These are phyloP conservation scores for Boeremia exigua DNA, from an alignment of 2,329 filamentous ascomycete species.

Conservation along the genomic window DNA sequence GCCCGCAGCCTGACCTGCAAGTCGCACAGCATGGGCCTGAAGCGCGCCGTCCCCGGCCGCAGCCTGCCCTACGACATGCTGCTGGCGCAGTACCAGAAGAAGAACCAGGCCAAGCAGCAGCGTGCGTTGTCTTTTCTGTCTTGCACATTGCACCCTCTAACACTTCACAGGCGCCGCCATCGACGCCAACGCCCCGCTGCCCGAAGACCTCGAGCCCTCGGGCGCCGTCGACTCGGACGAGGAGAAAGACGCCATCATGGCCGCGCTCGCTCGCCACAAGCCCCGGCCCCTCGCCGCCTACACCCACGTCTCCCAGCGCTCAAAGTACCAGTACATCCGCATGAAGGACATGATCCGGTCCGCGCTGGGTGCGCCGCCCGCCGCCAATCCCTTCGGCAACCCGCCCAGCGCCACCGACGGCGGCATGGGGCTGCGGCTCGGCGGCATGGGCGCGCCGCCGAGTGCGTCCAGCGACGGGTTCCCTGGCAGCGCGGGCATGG, in stretches of 20 bases:
- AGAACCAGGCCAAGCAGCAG: slow-evolving; percentile 98
- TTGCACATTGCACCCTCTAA: not conserved
- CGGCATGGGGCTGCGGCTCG: slow-evolving; percentile 33
- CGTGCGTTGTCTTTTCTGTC: slow-evolving; percentile 70
- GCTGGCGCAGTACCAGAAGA: slow-evolving; percentile 74
- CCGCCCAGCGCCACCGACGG: slow-evolving; percentile 29
- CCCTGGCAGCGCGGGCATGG: slow-evolving; percentile 36
- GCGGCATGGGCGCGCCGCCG: slow-evolving; percentile 43
- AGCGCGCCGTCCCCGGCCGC: slow-evolving; percentile 83
- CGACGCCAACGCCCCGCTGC: slow-evolving; percentile 88
- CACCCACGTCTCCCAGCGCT: slow-evolving; percentile 56
- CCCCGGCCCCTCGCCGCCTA: slow-evolving; percentile 79
- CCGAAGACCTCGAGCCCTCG: slow-evolving; percentile 77
- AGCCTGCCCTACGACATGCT: slow-evolving; percentile 93
- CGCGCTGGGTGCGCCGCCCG: slow-evolving; percentile 58
- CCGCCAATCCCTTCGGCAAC: slow-evolving; percentile 29
- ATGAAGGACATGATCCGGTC: slow-evolving; percentile 69
- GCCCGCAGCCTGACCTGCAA: slow-evolving; percentile 92
- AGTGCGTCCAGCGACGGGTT: slow-evolving; percentile 42
- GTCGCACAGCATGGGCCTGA: slow-evolving; percentile 93
- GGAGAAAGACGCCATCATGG: slow-evolving; percentile 89
- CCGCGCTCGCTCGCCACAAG: slow-evolving; percentile 72
- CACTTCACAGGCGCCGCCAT: slow-evolving; percentile 80
- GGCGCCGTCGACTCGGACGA: slow-evolving; percentile 90
- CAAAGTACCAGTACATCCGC: slow-evolving; percentile 66